Evolutionary conservation across 2,329 filamentous ascomycete species (phyloP).

Genomic region (Endothia cerciana): DNA sequence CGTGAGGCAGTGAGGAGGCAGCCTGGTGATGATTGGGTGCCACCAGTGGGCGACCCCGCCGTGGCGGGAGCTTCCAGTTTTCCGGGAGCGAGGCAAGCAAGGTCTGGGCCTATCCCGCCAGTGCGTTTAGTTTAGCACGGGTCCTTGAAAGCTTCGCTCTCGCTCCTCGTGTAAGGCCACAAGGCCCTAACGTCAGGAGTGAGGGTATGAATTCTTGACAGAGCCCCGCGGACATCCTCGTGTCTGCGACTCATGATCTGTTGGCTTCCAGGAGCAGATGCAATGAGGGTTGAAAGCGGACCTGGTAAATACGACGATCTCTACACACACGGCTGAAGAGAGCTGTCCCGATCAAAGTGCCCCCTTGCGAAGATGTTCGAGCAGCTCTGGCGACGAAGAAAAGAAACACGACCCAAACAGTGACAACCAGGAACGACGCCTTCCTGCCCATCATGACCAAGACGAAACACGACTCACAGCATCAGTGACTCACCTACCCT

Average conservation of each 20-base stretch:
- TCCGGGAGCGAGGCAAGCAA: neutral
- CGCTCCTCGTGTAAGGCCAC: neutral
- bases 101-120: too few species aligned
- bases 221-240: neutral
- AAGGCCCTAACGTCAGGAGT: neutral
- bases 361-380: neutral
- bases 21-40: slow-evolving; percentile 6
- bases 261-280: neutral
- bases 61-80: slow-evolving; percentile 5
- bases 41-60: neutral
- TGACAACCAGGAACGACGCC: too few species aligned
- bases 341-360: neutral
- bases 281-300: neutral
- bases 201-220: neutral
- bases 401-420: neutral
- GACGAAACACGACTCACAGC: neutral
- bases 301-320: neutral
- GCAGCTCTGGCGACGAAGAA: neutral
- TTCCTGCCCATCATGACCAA: too few species aligned
- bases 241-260: neutral
- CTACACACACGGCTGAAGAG: neutral
- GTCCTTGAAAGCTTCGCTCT: neutral
- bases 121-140: neutral
- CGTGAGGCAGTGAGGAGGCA: neutral
- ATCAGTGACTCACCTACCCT: neutral